Evolutionary conservation across 2,329 filamentous ascomycete genomes (phyloP).

Genomic region (Diaporthe helianthi): DNA sequence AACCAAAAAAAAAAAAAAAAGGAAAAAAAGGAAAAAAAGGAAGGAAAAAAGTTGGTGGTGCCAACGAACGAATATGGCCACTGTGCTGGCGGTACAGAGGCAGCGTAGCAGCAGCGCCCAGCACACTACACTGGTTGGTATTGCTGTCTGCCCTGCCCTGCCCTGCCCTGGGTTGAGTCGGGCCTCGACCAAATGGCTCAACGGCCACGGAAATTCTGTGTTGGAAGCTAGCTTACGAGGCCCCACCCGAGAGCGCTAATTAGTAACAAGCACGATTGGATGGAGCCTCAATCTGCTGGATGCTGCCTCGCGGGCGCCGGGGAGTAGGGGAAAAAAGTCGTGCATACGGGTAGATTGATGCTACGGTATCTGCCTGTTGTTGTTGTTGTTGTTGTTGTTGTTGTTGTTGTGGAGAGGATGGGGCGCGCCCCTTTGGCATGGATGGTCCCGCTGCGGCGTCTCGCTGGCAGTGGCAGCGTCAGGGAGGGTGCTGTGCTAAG

Average conservation of each 20-base stretch:
- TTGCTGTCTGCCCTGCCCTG: background rate
- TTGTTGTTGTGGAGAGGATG: slow-evolving; percentile 1
- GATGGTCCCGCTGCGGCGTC: slow-evolving; percentile 5
- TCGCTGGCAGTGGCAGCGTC: slow-evolving; percentile 2
- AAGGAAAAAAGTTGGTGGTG: background rate
- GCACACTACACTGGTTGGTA: background rate
- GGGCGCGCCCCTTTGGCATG: background rate
- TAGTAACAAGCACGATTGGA: slow-evolving; percentile 12
- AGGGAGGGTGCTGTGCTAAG: background rate
- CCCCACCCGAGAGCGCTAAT: slow-evolving; percentile 6
- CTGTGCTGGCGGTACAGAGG: background rate
- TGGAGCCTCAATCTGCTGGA: slow-evolving; percentile 28
- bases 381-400: no score
- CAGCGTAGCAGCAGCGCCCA: background rate
- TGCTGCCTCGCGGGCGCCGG: background rate
- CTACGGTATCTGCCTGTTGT: slow-evolving; percentile 22
- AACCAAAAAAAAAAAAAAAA: background rate
- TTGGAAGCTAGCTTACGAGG: background rate
- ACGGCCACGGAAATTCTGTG: slow-evolving; percentile 6
- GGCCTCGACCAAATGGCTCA: background rate
- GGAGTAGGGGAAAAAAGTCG: background rate
- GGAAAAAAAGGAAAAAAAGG: no score
- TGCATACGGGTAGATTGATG: slow-evolving; percentile 16
- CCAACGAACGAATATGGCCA: background rate
- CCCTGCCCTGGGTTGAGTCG: no score